Percentiles rank a stretch among this genome's conserved stretches.
These are phyloP conservation scores for Lepidium africanum DNA, from an alignment of 345 rosid species.

Conservation along the genomic window DNA sequence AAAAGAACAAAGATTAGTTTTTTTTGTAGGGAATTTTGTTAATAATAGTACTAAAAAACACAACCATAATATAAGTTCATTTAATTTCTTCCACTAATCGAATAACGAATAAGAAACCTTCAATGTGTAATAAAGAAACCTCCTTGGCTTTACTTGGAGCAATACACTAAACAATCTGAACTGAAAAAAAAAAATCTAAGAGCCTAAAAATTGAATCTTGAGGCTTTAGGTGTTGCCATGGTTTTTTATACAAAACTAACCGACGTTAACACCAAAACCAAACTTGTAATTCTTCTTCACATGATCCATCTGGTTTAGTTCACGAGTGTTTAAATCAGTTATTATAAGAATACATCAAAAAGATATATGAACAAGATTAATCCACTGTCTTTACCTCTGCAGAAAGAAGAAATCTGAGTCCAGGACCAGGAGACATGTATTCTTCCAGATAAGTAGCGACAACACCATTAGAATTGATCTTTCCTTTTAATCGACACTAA, in stretches of 20 bases:
- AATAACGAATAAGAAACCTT: too few species aligned
- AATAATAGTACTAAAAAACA: too few species aligned
- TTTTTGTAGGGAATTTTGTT: too few species aligned
- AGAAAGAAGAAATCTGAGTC: constrained; percentile 62
- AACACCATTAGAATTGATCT: constrained; percentile 81
- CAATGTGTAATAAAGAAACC: not conserved
- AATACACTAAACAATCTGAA: not conserved
- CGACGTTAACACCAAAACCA: constrained; percentile 71
- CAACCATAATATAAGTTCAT: too few species aligned
- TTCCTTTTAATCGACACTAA: constrained; percentile 74
- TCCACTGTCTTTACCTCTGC: constrained; percentile 57
- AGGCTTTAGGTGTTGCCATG: not conserved
- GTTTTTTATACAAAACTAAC: constrained; percentile 15
- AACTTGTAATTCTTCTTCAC: constrained; percentile 85
- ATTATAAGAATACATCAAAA: not conserved
- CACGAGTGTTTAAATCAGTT: not conserved
- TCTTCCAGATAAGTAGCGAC: constrained; percentile 66
- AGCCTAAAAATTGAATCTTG: not conserved
- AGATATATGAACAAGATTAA: not conserved
- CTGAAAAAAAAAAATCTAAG: not conserved
- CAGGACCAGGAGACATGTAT: constrained; percentile 65
- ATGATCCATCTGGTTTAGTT: constrained; percentile 67
- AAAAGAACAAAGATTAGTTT: too few species aligned
- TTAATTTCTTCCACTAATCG: too few species aligned
- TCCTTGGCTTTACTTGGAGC: not conserved